Evolutionary conservation across 1,284 basidiomycete genomes (phyloP).

Genomic region (Nidula niveotomentosa): DNA sequence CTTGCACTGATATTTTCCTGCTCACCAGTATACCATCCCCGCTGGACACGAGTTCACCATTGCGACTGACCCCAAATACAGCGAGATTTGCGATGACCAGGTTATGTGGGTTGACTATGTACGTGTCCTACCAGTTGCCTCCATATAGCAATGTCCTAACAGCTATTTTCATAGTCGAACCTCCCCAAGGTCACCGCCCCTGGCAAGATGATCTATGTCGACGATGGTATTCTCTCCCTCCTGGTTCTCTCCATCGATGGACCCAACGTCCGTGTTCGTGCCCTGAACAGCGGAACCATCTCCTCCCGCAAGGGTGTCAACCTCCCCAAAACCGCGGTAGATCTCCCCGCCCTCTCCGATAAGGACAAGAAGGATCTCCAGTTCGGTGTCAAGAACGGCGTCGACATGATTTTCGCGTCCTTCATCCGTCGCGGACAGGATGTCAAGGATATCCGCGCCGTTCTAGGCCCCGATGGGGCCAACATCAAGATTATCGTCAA

Average conservation of each 20-base stretch:
- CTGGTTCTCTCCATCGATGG: conserved; percentile 89
- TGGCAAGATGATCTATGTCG: conserved; percentile 96
- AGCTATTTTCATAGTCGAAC: conserved; percentile 61
- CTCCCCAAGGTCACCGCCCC: conserved; percentile 93
- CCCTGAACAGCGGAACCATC: conserved; percentile 91
- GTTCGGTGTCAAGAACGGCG: conserved; percentile 97
- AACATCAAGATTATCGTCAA: conserved; percentile 98
- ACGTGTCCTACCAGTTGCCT: conserved; percentile 29
- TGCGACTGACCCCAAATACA: conserved; percentile 84
- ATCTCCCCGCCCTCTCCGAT: conserved; percentile 95
- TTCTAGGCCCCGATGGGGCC: conserved; percentile 90
- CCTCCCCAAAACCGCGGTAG: conserved; percentile 97
- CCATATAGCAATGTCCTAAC: conserved; percentile 10
- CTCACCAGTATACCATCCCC: conserved; percentile 69
- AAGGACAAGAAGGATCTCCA: conserved; percentile 96
- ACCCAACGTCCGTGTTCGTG: conserved; percentile 80
- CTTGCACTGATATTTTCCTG: not conserved
- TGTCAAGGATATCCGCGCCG: conserved; percentile 87
- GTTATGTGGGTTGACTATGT: conserved; percentile 92
- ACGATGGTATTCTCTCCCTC: conserved; percentile 97
- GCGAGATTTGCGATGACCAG: conserved; percentile 80
- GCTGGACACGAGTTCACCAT: conserved; percentile 96
- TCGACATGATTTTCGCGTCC: conserved; percentile 99
- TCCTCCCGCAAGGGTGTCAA: conserved; percentile 99
- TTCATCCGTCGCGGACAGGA: conserved; percentile 95